Percentiles rank a stretch among this genome's conserved stretches.
These are phyloP conservation scores for Ophiocordyceps camponoti-leonardi DNA, from an alignment of 2,329 filamentous ascomycete genomes.

Conservation along the genomic window DNA sequence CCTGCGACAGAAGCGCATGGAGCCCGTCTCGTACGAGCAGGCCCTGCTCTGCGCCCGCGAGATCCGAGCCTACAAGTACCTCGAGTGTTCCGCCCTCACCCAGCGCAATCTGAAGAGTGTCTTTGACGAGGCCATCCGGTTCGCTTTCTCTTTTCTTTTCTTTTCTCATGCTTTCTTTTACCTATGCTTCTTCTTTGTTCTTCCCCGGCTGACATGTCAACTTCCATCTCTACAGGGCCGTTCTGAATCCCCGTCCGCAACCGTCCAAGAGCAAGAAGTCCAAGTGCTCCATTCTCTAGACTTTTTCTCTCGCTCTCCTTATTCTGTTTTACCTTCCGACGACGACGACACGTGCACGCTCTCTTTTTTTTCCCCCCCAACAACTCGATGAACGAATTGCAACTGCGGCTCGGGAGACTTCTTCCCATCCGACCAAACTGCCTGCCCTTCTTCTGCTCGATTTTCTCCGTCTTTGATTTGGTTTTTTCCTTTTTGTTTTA, in stretches of 20 bases:
- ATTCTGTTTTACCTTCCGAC: neutral
- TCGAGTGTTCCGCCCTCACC: slow-evolving; percentile 93
- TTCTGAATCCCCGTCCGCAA: slow-evolving; percentile 50
- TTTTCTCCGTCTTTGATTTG: neutral
- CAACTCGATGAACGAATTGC: neutral
- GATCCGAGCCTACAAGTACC: slow-evolving; percentile 90
- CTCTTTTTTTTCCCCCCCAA: neutral
- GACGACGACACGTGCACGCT: neutral
- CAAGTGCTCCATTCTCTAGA: slow-evolving; percentile 54
- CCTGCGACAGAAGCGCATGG: slow-evolving; percentile 83
- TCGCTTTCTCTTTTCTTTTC: neutral
- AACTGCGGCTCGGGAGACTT: neutral
- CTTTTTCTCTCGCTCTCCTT: neutral
- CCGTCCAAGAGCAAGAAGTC: slow-evolving; percentile 41
- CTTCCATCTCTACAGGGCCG: slow-evolving; percentile 47
- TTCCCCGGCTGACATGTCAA: neutral
- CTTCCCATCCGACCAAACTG: neutral
- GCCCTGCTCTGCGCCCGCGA: slow-evolving; percentile 80
- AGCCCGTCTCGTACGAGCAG: slow-evolving; percentile 76
- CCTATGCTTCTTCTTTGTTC: too few relatives aligned
- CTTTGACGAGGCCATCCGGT: slow-evolving; percentile 98
- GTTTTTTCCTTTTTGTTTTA: neutral
- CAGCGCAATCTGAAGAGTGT: slow-evolving; percentile 97
- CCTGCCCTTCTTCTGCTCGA: neutral
- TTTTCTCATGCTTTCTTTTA: too few relatives aligned